Conservation (phyloP, 805 yeast species). For the Sugiyamaella smithiae region DNA sequence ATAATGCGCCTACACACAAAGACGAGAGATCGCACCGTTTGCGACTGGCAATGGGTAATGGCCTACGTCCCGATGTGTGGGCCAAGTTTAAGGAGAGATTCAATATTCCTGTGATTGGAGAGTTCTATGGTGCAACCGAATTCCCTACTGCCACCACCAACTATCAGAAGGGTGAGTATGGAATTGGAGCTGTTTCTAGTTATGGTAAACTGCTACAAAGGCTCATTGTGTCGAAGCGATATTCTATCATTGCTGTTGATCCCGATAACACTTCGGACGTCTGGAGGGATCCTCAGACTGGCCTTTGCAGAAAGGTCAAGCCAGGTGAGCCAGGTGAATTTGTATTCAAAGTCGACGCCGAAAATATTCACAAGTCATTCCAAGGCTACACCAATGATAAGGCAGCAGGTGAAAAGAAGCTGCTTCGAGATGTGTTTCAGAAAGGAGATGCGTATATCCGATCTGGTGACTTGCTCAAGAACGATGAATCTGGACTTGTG, state of each 20-base stretch:
- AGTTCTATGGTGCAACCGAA: constrained; percentile 92
- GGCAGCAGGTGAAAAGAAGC: constrained; percentile 73
- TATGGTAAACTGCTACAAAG: constrained; percentile 52
- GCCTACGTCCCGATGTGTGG: constrained; percentile 89
- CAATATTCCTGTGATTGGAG: constrained; percentile 73
- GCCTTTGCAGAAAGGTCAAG: constrained; percentile 55
- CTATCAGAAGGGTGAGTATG: constrained; percentile 72
- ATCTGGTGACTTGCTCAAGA: constrained; percentile 76
- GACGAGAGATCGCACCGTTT: constrained; percentile 59
- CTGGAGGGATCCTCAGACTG: constrained; percentile 64
- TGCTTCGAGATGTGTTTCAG: constrained; percentile 66
- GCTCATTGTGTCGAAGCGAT: constrained; percentile 36
- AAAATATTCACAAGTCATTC: constrained; percentile 68
- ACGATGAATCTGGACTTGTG: constrained; percentile 64
- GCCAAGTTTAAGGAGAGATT: constrained; percentile 70
- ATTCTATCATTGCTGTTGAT: constrained; percentile 65
- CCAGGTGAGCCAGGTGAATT: constrained; percentile 81
- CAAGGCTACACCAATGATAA: constrained; percentile 87
- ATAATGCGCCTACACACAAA: constrained; percentile 62
- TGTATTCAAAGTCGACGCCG: constrained; percentile 66
- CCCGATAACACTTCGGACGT: constrained; percentile 72
- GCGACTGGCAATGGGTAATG: constrained; percentile 82
- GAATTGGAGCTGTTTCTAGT: constrained; percentile 84
- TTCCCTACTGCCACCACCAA: constrained; percentile 85
- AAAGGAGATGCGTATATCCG: constrained; percentile 92